Base-by-base conservation (phyloP, 495 filamentous ascomycete species). In the Neurospora terricola region DNA sequence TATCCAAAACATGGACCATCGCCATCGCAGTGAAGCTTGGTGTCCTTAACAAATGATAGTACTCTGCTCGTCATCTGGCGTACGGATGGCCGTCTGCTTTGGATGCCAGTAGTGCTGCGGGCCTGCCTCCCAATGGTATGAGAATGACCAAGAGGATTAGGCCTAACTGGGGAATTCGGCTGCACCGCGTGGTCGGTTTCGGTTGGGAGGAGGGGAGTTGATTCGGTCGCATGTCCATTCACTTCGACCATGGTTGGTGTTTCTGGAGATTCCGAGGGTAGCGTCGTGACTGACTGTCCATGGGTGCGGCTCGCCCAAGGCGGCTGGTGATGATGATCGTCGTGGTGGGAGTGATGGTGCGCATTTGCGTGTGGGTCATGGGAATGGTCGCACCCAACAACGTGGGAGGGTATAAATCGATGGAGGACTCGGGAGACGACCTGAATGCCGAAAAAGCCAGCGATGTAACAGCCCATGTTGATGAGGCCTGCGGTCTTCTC, bases 381-480 rank as follows among this genome's bases (percentile, higher is more conserved):
- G 43, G 85, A 90, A 79, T 97, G 93, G 71, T 94, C 92, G 81
- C 96, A 99, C 80, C 94, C 93, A 72, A 98, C 95, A 30, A 97
- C 90, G 77, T 96, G 92, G n/a, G 94, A 96, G 0, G 96, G 96
- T 68, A 98, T 90, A 77, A 90, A 90, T 34, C 86, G 88, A 80
- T 99, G 96, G 34, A 98, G 79, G 16, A 96, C 78, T 27, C 89
- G 87, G 3, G 96, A 97, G 27, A 97, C 74, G 68, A 93, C 75
- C 72, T 93, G 91, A 69, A 99, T 97, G 4, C 93, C 91, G 21
- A 97, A 79, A 68, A 97, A 94, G 27, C 96, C 96, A 14, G 81
- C 87, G 5, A 95, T 81, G 77, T 98, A 99, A 73, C 90, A 91
- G 30, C 83, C 88, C 76, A 95, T 93, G 70, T 96, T 84, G 2